These are phyloP conservation scores for Coemansia sp. DNA, from an alignment of 192 early-diverging fungal species.

Conservation along the genomic window DNA sequence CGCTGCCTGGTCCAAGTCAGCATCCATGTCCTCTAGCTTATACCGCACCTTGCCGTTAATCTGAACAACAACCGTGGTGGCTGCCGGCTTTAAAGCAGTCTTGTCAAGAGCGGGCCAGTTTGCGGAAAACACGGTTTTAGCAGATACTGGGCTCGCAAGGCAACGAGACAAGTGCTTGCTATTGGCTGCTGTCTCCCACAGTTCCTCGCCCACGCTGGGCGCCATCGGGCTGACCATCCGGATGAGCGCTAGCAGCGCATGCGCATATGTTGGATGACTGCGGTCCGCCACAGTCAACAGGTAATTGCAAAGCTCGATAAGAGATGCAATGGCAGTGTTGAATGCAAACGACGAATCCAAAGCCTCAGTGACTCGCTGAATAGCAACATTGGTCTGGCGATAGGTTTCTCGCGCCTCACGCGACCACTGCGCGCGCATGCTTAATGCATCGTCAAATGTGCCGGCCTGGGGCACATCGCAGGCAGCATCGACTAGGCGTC, in stretches of 20 bases:
- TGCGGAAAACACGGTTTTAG: slow-evolving; percentile 54
- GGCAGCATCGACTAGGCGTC: slow-evolving; percentile 56
- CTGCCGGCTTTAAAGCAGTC: slow-evolving; percentile 54
- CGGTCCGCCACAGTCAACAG: slow-evolving; percentile 25
- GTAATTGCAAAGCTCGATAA: slow-evolving; percentile 78
- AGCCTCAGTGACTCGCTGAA: slow-evolving; percentile 49
- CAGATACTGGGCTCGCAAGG: not conserved
- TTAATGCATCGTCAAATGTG: slow-evolving; percentile 49
- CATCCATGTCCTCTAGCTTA: slow-evolving; percentile 50
- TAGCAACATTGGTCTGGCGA: slow-evolving; percentile 31
- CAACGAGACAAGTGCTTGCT: slow-evolving; percentile 29
- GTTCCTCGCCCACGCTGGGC: slow-evolving; percentile 72
- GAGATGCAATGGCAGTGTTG: slow-evolving; percentile 79
- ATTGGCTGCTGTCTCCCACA: slow-evolving; percentile 55
- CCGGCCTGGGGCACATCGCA: slow-evolving; percentile 48
- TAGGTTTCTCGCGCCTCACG: slow-evolving; percentile 38
- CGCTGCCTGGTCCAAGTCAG: slow-evolving; percentile 23
- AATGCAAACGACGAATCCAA: slow-evolving; percentile 60
- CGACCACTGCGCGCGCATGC: slow-evolving; percentile 18
- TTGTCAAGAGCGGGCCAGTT: slow-evolving; percentile 60
- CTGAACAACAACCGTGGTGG: slow-evolving; percentile 55
- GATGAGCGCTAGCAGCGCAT: slow-evolving; percentile 59
- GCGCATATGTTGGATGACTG: slow-evolving; percentile 54
- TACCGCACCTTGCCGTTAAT: slow-evolving; percentile 80
- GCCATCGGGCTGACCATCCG: slow-evolving; percentile 76